These are phyloP conservation scores for Tolypocladium endophyticum DNA, from an alignment of 2,329 filamentous ascomycete species.

Conservation along the genomic window DNA sequence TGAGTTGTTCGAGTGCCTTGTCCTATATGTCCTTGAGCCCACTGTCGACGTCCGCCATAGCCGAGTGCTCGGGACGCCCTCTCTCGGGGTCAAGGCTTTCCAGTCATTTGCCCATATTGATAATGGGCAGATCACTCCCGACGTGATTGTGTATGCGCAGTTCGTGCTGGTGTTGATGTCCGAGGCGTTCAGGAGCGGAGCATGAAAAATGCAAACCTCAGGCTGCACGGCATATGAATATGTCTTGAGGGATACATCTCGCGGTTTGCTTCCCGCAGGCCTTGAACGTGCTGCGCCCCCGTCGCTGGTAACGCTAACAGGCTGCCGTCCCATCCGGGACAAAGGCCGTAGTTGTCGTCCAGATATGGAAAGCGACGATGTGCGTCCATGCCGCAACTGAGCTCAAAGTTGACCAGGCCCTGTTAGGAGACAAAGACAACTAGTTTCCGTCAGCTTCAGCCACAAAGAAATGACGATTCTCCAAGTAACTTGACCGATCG, in stretches of 20 bases:
- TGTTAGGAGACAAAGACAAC: background rate
- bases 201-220: no score
- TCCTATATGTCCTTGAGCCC: slow-evolving; percentile 9
- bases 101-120: slow-evolving; percentile 4
- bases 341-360: background rate
- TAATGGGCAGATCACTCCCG: background rate
- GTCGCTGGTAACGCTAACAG: background rate
- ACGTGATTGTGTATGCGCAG: background rate
- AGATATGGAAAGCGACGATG: no score
- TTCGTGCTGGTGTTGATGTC: background rate
- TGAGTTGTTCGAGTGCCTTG: slow-evolving; percentile 20
- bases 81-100: background rate
- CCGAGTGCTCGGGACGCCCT: slow-evolving; percentile 2
- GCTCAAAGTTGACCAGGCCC: background rate
- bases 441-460: background rate
- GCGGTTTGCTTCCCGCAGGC: background rate
- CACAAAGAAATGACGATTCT: background rate
- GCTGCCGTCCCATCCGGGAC: background rate
- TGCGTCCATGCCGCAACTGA: background rate
- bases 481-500: background rate
- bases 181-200: background rate
- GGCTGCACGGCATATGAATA: background rate
- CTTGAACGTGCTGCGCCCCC: background rate
- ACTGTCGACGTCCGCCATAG: slow-evolving; percentile 6
- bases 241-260: background rate